These are phyloP conservation scores for Trichoderma parareesei DNA, from an alignment of 495 filamentous ascomycete species.

Conservation along the genomic window DNA sequence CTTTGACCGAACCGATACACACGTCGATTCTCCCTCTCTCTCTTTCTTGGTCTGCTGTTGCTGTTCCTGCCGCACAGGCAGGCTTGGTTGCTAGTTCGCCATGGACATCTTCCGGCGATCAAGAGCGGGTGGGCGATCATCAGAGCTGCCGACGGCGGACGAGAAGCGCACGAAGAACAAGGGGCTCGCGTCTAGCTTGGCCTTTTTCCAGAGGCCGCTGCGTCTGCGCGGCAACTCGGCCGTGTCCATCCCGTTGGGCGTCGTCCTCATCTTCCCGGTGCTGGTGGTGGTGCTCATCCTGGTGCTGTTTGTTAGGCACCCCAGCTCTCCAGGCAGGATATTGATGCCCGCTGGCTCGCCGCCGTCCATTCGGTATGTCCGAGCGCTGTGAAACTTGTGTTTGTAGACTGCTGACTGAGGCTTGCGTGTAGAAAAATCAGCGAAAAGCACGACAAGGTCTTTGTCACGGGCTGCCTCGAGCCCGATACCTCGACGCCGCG, in stretches of 20 bases:
- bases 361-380: conserved; percentile 77
- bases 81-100: conserved; percentile 9
- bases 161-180: conserved; percentile 32
- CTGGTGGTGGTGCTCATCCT: conserved; percentile 88
- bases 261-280: conserved; percentile 87
- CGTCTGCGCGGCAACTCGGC: conserved; percentile 89
- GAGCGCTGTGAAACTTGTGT: not conserved
- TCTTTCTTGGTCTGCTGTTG: not conserved
- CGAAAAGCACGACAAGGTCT: conserved; percentile 94
- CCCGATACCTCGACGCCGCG: conserved; percentile 55
- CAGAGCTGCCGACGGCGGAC: conserved; percentile 36
- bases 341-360: conserved; percentile 85
- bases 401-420: not conserved
- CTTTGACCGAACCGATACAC: not conserved
- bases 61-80: not conserved
- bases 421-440: conserved; percentile 70
- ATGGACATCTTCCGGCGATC: conserved; percentile 52
- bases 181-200: conserved; percentile 45
- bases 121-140: conserved; percentile 33
- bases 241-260: conserved; percentile 86
- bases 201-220: conserved; percentile 82
- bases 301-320: conserved; percentile 82
- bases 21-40: conserved; percentile 2
- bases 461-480: conserved; percentile 80
- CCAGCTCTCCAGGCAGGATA: conserved; percentile 70